Evolutionary conservation across 768 basidiomycete genomes (phyloP).

Genomic region (Inosperma sp.): DNA sequence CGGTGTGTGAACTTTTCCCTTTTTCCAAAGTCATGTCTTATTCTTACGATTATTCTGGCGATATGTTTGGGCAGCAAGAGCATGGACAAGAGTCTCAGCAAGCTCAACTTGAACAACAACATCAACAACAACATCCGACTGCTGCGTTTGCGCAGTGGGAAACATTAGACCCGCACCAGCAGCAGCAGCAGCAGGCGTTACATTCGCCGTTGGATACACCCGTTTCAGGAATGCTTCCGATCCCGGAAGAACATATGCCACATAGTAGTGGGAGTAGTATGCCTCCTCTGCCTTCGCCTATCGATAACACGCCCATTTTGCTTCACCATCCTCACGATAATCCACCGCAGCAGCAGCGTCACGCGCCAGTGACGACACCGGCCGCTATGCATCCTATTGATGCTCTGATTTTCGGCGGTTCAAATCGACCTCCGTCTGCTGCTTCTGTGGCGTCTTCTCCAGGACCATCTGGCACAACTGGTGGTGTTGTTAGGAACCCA

Average conservation of each 20-base stretch:
- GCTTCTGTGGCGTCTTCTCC: too few species aligned
- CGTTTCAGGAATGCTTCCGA: too few species aligned
- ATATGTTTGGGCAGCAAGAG: not conserved
- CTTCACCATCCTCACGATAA: conserved; percentile 26
- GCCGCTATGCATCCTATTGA: conserved; percentile 7
- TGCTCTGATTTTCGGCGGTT: conserved; percentile 7
- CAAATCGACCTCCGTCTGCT: conserved; percentile 5
- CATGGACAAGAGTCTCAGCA: too few species aligned
- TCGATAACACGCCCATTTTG: conserved; percentile 30
- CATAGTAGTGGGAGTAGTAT: not conserved
- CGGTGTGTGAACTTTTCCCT: not conserved
- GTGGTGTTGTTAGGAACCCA: too few species aligned
- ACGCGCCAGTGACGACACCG: conserved; percentile 11
- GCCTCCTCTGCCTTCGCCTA: not conserved
- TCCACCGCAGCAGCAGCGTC: conserved; percentile 10
- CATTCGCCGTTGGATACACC: not conserved
- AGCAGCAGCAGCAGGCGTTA: not conserved
- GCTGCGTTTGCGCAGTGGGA: not conserved
- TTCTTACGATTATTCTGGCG: not conserved
- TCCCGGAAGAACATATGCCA: too few species aligned
- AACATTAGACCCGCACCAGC: not conserved
- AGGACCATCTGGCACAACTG: too few species aligned
- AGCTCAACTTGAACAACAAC: too few species aligned
- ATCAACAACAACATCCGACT: not conserved
- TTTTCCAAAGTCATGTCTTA: not conserved